A percentile compares a stretch with the other conserved stretches of the same genome.
Conservation (phyloP, 179 eudicot genomes). For the Drosera spatulata region DNA sequence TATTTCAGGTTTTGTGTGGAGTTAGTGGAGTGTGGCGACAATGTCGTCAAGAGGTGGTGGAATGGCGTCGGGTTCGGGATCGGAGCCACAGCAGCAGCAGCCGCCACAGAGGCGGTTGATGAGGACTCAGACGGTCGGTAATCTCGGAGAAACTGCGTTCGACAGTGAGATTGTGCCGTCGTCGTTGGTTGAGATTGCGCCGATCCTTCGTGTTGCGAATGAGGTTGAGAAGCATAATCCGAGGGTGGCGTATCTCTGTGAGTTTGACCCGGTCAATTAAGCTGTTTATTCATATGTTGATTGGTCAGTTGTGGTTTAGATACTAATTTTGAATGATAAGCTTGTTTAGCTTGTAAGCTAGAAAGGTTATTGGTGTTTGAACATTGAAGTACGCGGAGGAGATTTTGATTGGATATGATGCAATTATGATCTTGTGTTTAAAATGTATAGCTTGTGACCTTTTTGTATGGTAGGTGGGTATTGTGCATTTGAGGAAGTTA, state of each 20-base stretch:
- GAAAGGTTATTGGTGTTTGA: too few species aligned
- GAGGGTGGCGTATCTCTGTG: constrained; percentile 87
- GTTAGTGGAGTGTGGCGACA: neutral
- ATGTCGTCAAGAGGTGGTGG: constrained; percentile 69
- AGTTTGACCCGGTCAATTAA: constrained; percentile 2
- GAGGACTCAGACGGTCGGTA: constrained; percentile 35
- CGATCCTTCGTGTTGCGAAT: constrained; percentile 89
- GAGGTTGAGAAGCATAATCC: constrained; percentile 60
- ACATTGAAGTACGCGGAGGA: too few species aligned
- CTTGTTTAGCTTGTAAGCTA: too few species aligned
- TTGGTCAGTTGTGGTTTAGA: too few species aligned
- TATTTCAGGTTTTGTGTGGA: too few species aligned
- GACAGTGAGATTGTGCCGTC: constrained; percentile 94
- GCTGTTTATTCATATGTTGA: too few species aligned
- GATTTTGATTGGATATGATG: too few species aligned
- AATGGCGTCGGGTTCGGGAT: constrained; percentile 11
- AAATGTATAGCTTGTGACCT: too few species aligned
- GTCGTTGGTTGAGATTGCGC: constrained; percentile 57
- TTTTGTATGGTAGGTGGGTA: too few species aligned
- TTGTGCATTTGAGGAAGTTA: too few species aligned
- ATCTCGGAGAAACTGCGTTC: constrained; percentile 31
- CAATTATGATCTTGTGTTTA: too few species aligned
- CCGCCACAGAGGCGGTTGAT: constrained; percentile 32
- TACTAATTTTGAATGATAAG: too few species aligned
- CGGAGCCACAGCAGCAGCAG: constrained; percentile 9